Percentiles rank a stretch among this genome's conserved stretches.
phyloP scores from a whole-genome alignment of 306 rosid genomes.

The Corylus avellana region DNA sequence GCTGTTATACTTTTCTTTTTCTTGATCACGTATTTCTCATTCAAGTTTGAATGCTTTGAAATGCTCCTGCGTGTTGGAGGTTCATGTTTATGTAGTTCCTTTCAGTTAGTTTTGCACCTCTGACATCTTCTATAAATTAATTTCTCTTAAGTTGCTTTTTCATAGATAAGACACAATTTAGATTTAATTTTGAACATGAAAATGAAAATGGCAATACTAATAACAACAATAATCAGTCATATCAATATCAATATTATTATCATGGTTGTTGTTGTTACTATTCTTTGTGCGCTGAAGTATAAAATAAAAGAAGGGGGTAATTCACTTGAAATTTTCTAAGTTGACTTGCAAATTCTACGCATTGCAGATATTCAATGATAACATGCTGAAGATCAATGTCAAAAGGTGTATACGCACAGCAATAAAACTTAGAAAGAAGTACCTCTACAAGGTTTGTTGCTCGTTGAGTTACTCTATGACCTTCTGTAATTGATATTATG shows the following conservation, averaged over 20 bases:
- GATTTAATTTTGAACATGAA: not conserved
- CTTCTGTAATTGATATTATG: conserved; percentile 5
- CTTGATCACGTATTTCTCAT: not conserved
- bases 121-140: not conserved
- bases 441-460: conserved; percentile 69
- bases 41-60: not conserved
- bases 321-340: conserved; percentile 12
- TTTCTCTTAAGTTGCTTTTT: not conserved
- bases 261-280: not conserved
- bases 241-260: not conserved
- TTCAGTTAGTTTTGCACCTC: not conserved
- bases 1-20: not conserved
- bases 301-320: conserved; percentile 14
- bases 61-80: not conserved
- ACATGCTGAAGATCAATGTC: conserved; percentile 72
- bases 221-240: not conserved
- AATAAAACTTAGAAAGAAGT: conserved; percentile 84
- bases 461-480: conserved; percentile 7
- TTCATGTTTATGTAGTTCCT: not conserved
- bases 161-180: not conserved
- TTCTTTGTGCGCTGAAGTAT: not conserved
- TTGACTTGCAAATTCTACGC: conserved; percentile 22
- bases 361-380: conserved; percentile 88
- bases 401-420: conserved; percentile 74
- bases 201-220: not conserved